Conservation (phyloP, 2,329 filamentous ascomycete species). For the Gnomoniopsis sp. region DNA sequence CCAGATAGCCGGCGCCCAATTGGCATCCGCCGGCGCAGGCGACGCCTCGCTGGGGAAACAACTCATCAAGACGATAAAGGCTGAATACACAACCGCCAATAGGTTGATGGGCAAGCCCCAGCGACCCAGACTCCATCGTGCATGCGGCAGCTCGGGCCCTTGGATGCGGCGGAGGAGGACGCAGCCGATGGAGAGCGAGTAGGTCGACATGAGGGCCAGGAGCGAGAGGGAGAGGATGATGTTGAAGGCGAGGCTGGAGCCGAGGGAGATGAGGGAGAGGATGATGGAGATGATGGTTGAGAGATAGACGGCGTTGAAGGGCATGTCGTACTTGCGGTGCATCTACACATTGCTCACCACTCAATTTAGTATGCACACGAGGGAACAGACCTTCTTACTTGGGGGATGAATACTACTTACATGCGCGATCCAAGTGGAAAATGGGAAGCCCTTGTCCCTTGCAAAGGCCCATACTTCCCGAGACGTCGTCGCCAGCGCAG, state of each 20-base stretch:
- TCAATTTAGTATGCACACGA: rapidly evolving
- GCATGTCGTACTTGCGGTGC: slow-evolving; percentile 23
- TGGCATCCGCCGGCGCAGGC: slow-evolving; percentile 7
- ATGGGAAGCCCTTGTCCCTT: slow-evolving; percentile 13
- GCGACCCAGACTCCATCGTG: slow-evolving; percentile 34
- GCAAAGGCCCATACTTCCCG: slow-evolving; percentile 16
- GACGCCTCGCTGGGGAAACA: not conserved
- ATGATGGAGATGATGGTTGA: slow-evolving; percentile 27
- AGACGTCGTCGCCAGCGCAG: slow-evolving; percentile 13
- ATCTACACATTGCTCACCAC: not conserved
- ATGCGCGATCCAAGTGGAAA: slow-evolving; percentile 11
- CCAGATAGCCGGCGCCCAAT: slow-evolving; percentile 16
- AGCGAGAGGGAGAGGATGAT: slow-evolving; percentile 31
- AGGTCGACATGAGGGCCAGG: slow-evolving; percentile 30
- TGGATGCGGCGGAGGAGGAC: slow-evolving; percentile 32
- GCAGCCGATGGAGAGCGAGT: slow-evolving; percentile 31
- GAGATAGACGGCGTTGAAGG: slow-evolving; percentile 30
- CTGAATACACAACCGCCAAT: slow-evolving; percentile 20
- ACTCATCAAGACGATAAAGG: slow-evolving; percentile 21
- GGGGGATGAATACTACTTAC: not conserved
- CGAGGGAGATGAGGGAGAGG: slow-evolving; percentile 32
- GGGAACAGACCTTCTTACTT: no score
- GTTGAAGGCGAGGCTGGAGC: slow-evolving; percentile 31
- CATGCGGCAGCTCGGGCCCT: slow-evolving; percentile 29
- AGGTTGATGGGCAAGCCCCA: slow-evolving; percentile 37